Conservation (phyloP, 2,329 filamentous ascomycete genomes). For the Alternaria consortialis region DNA sequence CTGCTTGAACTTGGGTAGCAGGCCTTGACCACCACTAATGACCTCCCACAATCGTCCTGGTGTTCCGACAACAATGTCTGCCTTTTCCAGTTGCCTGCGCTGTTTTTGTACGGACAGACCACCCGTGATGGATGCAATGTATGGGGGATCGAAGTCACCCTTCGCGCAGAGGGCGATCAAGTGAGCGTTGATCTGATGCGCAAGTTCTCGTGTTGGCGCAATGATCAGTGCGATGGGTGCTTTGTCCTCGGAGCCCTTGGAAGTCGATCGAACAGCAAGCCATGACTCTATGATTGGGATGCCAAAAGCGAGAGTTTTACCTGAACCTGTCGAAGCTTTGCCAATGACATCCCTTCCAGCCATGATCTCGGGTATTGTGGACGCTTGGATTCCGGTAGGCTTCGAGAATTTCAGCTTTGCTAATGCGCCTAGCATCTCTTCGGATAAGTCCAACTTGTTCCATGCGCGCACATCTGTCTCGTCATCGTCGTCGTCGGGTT, state of each 20-base stretch:
- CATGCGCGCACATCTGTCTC: conserved; percentile 80
- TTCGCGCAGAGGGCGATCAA: conserved; percentile 76
- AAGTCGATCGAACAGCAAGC: conserved; percentile 60
- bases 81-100: conserved; percentile 80
- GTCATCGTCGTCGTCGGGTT: conserved; percentile 62
- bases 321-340: conserved; percentile 94
- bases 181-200: conserved; percentile 88
- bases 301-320: conserved; percentile 94
- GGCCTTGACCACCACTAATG: conserved; percentile 75
- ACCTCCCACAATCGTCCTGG: conserved; percentile 96
- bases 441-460: conserved; percentile 76
- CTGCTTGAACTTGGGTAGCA: conserved; percentile 74
- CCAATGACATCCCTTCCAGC: conserved; percentile 90
- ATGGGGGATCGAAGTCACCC: conserved; percentile 67
- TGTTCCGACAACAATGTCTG: conserved; percentile 92
- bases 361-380: conserved; percentile 82
- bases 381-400: conserved; percentile 83
- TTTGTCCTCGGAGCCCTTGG: conserved; percentile 45
- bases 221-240: conserved; percentile 74
- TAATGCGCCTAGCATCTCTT: conserved; percentile 75
- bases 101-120: conserved; percentile 96
- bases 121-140: conserved; percentile 87
- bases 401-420: conserved; percentile 80
- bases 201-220: conserved; percentile 91
- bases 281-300: conserved; percentile 91